Conservation (phyloP, 768 basidiomycete species). For the Rhodosporidiobolus sp. region DNA sequence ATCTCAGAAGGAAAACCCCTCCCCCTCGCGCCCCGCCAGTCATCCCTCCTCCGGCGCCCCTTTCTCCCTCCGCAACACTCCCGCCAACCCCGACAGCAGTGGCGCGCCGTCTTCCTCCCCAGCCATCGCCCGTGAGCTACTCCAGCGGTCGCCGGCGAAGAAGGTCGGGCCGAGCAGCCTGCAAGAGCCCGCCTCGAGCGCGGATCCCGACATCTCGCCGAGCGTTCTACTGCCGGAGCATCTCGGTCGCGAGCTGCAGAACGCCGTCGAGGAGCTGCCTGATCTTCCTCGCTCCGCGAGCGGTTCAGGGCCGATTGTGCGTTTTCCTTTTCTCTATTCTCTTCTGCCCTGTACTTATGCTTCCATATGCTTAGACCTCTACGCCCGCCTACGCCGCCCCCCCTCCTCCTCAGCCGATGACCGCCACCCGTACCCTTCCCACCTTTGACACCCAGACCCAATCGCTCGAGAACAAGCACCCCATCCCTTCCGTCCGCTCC, state of each 20-base stretch:
- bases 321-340: background rate
- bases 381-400: conserved; percentile 1
- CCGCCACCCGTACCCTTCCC: background rate
- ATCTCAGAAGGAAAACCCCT: conserved; percentile 31
- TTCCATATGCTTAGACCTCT: background rate
- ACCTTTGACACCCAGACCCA: background rate
- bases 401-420: conserved; percentile 1
- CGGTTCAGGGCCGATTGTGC: too few species aligned
- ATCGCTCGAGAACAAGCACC: background rate
- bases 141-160: conserved; percentile 2
- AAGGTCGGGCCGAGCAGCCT: background rate
- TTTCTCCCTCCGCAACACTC: background rate
- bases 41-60: background rate
- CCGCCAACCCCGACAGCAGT: conserved; percentile 5
- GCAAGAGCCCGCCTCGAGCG: background rate
- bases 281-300: background rate
- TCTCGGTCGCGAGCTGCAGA: background rate
- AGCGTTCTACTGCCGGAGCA: background rate
- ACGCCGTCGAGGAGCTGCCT: background rate
- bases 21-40: background rate
- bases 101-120: conserved; percentile 20
- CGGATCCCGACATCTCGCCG: background rate
- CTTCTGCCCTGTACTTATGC: fast-evolving
- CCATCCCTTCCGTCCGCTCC: background rate
- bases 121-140: conserved; percentile 10